Percentiles rank a stretch among this genome's conserved stretches.
These are phyloP conservation scores for Aspergillus sp. DNA, from an alignment of 2,329 filamentous ascomycete genomes.

Conservation along the genomic window DNA sequence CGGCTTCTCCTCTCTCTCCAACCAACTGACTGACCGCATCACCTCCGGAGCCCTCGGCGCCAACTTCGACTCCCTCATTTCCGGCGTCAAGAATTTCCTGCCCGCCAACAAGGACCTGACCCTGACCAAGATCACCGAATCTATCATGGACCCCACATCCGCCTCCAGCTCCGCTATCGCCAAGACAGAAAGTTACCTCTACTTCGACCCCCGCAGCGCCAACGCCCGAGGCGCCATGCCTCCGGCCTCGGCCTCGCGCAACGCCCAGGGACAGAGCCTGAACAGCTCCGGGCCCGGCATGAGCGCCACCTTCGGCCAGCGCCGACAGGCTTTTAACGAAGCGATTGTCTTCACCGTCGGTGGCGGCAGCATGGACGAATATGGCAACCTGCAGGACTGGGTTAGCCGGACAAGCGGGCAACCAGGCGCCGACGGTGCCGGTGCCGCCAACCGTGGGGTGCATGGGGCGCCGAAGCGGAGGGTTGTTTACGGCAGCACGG, in stretches of 20 bases:
- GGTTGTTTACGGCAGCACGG: conserved; percentile 94
- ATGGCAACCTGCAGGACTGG: conserved; percentile 97
- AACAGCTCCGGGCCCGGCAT: conserved; percentile 62
- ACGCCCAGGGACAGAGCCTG: conserved; percentile 47
- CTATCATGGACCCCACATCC: conserved; percentile 91
- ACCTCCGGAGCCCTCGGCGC: conserved; percentile 84
- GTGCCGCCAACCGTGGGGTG: conserved; percentile 34
- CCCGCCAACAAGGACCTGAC: conserved; percentile 94
- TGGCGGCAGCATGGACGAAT: conserved; percentile 98
- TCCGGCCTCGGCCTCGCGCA: conserved; percentile 63
- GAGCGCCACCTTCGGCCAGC: conserved; percentile 83
- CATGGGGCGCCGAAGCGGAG: conserved; percentile 65
- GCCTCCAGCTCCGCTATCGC: conserved; percentile 89
- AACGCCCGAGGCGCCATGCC: conserved; percentile 92
- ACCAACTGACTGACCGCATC: conserved; percentile 87
- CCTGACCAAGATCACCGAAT: conserved; percentile 96
- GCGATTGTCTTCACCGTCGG: conserved; percentile 94
- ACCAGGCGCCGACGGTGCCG: conserved; percentile 53
- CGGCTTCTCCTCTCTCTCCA: conserved; percentile 88
- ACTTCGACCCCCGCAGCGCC: conserved; percentile 92
- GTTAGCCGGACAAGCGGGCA: conserved; percentile 69
- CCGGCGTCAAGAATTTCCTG: conserved; percentile 97
- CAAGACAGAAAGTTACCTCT: conserved; percentile 95
- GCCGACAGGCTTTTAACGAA: conserved; percentile 84
- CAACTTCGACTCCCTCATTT: conserved; percentile 93